These are phyloP conservation scores for Fusarium globosum DNA, from an alignment of 2,329 filamentous ascomycete species.

Conservation along the genomic window DNA sequence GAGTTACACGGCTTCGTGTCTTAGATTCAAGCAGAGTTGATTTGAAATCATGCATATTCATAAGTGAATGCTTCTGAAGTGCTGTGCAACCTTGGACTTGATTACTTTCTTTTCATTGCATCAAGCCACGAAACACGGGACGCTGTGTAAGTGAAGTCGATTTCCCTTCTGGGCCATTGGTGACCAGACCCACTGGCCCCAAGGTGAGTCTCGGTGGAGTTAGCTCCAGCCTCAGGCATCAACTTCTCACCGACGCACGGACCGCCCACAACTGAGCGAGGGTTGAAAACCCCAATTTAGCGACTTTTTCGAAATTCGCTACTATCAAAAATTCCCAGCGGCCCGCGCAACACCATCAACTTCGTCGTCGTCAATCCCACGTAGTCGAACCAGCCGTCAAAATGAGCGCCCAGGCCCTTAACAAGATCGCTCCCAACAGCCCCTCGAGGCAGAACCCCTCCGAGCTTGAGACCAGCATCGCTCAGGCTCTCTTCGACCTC, in stretches of 20 bases:
- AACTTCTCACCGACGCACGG: constrained; percentile 29
- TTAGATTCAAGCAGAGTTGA: not conserved
- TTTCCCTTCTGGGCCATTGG: not conserved
- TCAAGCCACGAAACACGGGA: not conserved
- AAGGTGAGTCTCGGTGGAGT: constrained; percentile 6
- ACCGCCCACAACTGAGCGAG: constrained; percentile 26
- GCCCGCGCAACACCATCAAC: constrained; percentile 41
- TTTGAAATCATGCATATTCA: constrained; percentile 11
- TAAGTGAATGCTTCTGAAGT: not conserved
- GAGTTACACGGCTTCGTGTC: not conserved
- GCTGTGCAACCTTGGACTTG: constrained; percentile 1
- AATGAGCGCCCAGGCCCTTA: constrained; percentile 78
- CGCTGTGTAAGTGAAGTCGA: constrained; percentile 16
- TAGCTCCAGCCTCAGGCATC: constrained; percentile 25
- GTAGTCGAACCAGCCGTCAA: constrained; percentile 59
- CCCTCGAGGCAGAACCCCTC: constrained; percentile 95
- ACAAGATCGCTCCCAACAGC: constrained; percentile 99
- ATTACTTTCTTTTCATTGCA: not conserved
- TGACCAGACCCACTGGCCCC: not conserved
- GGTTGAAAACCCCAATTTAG: constrained; percentile 58
- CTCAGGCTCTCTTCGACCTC: constrained; percentile 97
- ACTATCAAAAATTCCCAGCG: constrained; percentile 46
- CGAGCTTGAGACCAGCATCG: constrained; percentile 97
- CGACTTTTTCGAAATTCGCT: constrained; percentile 44
- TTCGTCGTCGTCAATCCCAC: constrained; percentile 46